Evolutionary conservation across 305 asterid genomes (phyloP).

Genomic region (Coffea humblotiana): DNA sequence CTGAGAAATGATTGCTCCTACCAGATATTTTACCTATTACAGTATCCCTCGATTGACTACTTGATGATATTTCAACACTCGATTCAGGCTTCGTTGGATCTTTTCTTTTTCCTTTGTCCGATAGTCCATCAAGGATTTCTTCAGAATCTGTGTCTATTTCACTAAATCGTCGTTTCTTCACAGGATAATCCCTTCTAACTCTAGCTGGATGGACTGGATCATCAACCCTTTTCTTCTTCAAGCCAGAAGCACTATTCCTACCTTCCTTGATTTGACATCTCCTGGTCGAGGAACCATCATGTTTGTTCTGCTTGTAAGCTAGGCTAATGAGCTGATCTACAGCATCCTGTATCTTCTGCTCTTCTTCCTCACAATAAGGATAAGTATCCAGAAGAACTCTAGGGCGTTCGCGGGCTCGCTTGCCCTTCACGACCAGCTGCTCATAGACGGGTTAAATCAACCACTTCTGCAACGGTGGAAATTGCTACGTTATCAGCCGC

Average conservation of each 20-base stretch:
- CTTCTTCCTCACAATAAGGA: background rate
- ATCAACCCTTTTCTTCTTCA: conserved; percentile 1
- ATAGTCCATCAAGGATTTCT: background rate
- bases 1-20: background rate
- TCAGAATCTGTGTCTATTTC: conserved; percentile 5
- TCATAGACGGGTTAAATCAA: conserved; percentile 16
- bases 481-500: background rate
- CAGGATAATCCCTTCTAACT: background rate
- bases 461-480: background rate
- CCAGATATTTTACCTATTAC: background rate
- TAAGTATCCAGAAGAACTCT: background rate
- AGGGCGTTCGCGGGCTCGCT: conserved; percentile 28
- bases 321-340: conserved; percentile 28
- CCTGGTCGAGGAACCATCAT: conserved; percentile 5
- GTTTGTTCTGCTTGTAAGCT: background rate
- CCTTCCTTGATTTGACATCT: background rate
- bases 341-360: background rate
- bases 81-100: background rate
- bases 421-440: conserved; percentile 34
- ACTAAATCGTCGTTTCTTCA: background rate
- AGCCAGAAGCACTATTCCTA: background rate
- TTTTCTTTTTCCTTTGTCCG: conserved; percentile 12
- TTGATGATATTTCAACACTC: background rate
- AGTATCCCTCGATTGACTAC: background rate
- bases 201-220: background rate